A percentile compares a stretch with the other conserved stretches of the same genome.
Conservation (phyloP, 805 yeast species). For the Zygotorulaspora florentina region DNA sequence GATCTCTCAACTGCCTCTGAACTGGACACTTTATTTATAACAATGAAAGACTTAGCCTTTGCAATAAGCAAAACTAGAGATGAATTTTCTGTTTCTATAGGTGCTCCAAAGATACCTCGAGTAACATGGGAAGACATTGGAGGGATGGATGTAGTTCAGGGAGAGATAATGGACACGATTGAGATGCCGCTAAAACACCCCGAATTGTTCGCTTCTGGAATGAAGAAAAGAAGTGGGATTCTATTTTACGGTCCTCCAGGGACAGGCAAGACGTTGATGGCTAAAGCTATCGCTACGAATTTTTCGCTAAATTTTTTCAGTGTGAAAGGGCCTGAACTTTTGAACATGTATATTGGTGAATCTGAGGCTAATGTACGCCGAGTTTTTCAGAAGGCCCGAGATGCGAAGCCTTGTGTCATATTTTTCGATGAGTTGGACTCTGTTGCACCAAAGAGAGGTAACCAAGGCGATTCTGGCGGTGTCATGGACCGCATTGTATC, state of each 20-base stretch:
- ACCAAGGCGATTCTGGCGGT: slow-evolving; percentile 98
- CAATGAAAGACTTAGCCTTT: slow-evolving; percentile 54
- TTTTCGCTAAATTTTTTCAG: slow-evolving; percentile 92
- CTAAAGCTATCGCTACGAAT: slow-evolving; percentile 95
- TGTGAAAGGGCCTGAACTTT: slow-evolving; percentile 94
- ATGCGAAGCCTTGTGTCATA: slow-evolving; percentile 95
- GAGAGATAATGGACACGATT: slow-evolving; percentile 89
- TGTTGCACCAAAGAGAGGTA: slow-evolving; percentile 97
- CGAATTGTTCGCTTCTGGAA: slow-evolving; percentile 78
- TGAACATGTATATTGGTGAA: slow-evolving; percentile 98
- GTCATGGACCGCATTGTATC: slow-evolving; percentile 99
- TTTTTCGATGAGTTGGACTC: slow-evolving; percentile 97
- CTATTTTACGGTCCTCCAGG: slow-evolving; percentile 98
- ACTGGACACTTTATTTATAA: slow-evolving; percentile 35
- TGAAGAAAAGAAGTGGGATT: slow-evolving; percentile 91
- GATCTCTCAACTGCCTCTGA: slow-evolving; percentile 10
- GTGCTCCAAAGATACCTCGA: slow-evolving; percentile 93
- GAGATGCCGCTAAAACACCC: slow-evolving; percentile 95
- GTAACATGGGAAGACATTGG: slow-evolving; percentile 98
- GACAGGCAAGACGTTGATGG: slow-evolving; percentile 92
- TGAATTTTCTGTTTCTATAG: slow-evolving; percentile 89
- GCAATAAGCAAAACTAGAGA: slow-evolving; percentile 79
- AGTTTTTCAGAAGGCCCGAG: slow-evolving; percentile 91
- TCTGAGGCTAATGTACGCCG: slow-evolving; percentile 95
- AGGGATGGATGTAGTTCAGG: slow-evolving; percentile 85